A percentile compares a stretch with the other conserved stretches of the same genome.
These are phyloP conservation scores for Pythium aquatile DNA, from an alignment of 352 stramenopile genomes.

Conservation along the genomic window DNA sequence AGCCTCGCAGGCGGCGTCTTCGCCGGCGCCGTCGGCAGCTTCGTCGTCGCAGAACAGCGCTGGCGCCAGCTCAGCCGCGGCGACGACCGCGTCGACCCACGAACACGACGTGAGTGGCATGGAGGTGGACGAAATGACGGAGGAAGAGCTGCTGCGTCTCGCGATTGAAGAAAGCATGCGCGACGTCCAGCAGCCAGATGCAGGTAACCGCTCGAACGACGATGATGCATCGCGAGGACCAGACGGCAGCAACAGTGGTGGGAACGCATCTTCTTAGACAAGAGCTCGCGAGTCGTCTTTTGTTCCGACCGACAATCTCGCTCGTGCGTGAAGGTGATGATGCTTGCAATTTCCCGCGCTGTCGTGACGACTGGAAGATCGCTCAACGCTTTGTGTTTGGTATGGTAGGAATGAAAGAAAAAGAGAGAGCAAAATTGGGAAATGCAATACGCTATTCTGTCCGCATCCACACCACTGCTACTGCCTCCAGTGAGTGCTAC, in stretches of 20 bases:
- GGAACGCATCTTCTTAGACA: constrained; percentile 48
- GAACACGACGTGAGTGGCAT: constrained; percentile 78
- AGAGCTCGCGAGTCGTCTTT: constrained; percentile 5
- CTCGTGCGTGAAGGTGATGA: constrained; percentile 19
- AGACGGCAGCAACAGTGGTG: constrained; percentile 24
- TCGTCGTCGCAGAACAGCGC: constrained; percentile 74
- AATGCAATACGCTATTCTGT: constrained; percentile 28
- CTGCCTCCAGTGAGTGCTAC: constrained; percentile 1
- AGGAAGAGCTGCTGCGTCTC: constrained; percentile 81
- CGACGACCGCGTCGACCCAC: constrained; percentile 70
- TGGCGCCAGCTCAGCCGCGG: constrained; percentile 61
- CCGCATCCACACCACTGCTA: constrained; percentile 6
- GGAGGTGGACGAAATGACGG: constrained; percentile 86
- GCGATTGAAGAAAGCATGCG: constrained; percentile 89
- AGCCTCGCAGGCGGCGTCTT: constrained; percentile 61
- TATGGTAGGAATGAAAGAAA: constrained; percentile 25
- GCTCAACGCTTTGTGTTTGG: constrained; percentile 27
- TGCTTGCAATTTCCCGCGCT: constrained; percentile 9
- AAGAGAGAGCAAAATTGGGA: constrained; percentile 6
- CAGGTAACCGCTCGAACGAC: constrained; percentile 55
- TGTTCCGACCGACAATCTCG: not conserved
- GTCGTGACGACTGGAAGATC: constrained; percentile 14
- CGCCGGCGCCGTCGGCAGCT: constrained; percentile 66
- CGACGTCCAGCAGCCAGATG: constrained; percentile 52
- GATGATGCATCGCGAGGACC: constrained; percentile 27